Evolutionary conservation across 331 rosid genomes (phyloP).

Genomic region (Rhamnella rubrinervis): DNA sequence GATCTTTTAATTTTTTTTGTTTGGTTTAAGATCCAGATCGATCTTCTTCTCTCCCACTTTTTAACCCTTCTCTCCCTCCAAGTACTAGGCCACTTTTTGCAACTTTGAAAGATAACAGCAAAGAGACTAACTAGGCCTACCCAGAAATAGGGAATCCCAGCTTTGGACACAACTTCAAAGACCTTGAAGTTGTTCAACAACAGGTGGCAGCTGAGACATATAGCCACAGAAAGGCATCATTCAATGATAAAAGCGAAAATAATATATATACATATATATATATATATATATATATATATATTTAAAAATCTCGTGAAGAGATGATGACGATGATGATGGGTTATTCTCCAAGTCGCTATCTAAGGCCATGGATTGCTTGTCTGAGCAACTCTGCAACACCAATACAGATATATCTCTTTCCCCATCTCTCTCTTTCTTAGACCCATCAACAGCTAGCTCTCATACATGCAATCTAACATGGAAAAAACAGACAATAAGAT

Average conservation of each 20-base stretch:
- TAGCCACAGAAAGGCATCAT: conserved; percentile 51
- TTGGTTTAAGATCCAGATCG: conserved; percentile 11
- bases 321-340: conserved; percentile 45
- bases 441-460: conserved; percentile 30
- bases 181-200: too few species aligned
- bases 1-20: conserved; percentile 19
- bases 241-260: conserved; percentile 20
- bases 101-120: conserved; percentile 21
- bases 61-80: not conserved
- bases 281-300: too few species aligned
- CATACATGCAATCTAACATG: conserved; percentile 42
- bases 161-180: conserved; percentile 38
- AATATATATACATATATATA: not conserved
- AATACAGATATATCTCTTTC: conserved; percentile 31
- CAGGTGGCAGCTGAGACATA: conserved; percentile 25
- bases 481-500: conserved; percentile 29
- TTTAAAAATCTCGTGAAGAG: conserved; percentile 50
- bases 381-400: conserved; percentile 55
- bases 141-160: conserved; percentile 27
- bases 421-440: conserved; percentile 28
- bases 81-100: conserved; percentile 40
- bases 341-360: conserved; percentile 74
- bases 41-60: too few species aligned
- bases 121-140: conserved; percentile 8
- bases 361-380: conserved; percentile 52